Conservation (phyloP, 2,329 filamentous ascomycete genomes). For the Nemania diffusa region DNA sequence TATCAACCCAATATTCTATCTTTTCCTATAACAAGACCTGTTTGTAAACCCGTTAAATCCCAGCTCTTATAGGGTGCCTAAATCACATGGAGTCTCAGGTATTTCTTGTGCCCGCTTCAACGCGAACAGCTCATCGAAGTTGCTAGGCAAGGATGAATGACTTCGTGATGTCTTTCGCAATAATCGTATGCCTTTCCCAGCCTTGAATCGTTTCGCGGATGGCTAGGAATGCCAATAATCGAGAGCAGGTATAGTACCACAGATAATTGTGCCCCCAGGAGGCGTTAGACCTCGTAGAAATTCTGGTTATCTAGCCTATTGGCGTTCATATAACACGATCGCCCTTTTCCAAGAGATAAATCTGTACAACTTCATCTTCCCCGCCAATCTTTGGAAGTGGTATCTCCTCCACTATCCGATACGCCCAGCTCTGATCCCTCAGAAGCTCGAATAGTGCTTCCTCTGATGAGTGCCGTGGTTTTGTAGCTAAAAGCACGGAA, state of each 20-base stretch:
- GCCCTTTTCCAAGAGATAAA: slow-evolving; percentile 62
- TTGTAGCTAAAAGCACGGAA: slow-evolving; percentile 65
- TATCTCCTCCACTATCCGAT: slow-evolving; percentile 55
- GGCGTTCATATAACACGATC: neutral
- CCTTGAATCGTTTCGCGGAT: neutral
- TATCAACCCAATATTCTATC: no score
- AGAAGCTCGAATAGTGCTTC: slow-evolving; percentile 60
- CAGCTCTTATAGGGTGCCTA: no score
- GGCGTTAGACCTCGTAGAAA: neutral
- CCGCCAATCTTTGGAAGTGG: slow-evolving; percentile 59
- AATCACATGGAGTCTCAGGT: no score
- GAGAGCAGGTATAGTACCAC: neutral
- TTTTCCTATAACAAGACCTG: no score
- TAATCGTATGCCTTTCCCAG: no score
- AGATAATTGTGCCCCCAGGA: no score
- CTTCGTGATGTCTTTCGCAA: no score
- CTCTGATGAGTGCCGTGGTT: slow-evolving; percentile 66
- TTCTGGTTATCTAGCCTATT: neutral
- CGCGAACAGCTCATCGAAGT: neutral
- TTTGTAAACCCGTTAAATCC: no score
- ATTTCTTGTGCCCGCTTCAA: neutral
- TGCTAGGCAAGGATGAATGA: neutral
- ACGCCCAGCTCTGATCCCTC: slow-evolving; percentile 57
- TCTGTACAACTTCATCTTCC: slow-evolving; percentile 59
- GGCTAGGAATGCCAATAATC: neutral